These are phyloP conservation scores for Trichoderma atroviride DNA, from an alignment of 2,329 filamentous ascomycete genomes.

Conservation along the genomic window DNA sequence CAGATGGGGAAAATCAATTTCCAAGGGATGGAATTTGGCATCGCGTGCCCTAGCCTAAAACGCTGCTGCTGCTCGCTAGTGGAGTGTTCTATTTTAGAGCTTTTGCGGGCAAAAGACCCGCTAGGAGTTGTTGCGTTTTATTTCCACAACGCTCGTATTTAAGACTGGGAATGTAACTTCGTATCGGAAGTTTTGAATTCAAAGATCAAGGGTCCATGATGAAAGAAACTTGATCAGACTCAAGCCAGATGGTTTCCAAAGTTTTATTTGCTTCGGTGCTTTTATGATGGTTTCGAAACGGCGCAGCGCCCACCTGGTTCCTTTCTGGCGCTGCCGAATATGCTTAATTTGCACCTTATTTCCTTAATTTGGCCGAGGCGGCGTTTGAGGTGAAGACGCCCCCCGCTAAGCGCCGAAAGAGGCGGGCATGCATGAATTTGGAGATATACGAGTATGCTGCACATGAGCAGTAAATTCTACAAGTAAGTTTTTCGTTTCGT, in stretches of 20 bases:
- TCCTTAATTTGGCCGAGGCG: not conserved
- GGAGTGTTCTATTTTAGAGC: not conserved
- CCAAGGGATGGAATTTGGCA: not conserved
- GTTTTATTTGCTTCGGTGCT: not conserved
- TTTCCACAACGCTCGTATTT: not conserved
- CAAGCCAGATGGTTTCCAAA: not conserved
- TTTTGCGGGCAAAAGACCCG: not conserved
- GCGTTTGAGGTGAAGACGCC: too few species aligned
- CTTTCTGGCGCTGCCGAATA: not conserved
- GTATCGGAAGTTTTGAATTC: not conserved
- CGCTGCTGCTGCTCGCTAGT: not conserved
- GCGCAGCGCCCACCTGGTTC: not conserved
- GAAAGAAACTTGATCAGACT: not conserved
- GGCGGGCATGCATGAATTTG: not conserved
- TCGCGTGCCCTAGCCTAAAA: constrained; percentile 1
- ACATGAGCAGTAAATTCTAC: not conserved
- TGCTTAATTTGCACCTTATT: constrained; percentile 13
- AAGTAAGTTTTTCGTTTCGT: too few species aligned
- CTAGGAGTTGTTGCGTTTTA: not conserved
- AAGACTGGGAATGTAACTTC: not conserved
- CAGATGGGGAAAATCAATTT: constrained; percentile 10
- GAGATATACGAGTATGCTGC: too few species aligned
- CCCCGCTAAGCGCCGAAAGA: not conserved
- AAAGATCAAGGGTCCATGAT: not conserved
- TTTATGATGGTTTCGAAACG: not conserved